Base-by-base conservation (phyloP, 2,329 filamentous ascomycete species). In the Pseudocercospora fijiensis region DNA sequence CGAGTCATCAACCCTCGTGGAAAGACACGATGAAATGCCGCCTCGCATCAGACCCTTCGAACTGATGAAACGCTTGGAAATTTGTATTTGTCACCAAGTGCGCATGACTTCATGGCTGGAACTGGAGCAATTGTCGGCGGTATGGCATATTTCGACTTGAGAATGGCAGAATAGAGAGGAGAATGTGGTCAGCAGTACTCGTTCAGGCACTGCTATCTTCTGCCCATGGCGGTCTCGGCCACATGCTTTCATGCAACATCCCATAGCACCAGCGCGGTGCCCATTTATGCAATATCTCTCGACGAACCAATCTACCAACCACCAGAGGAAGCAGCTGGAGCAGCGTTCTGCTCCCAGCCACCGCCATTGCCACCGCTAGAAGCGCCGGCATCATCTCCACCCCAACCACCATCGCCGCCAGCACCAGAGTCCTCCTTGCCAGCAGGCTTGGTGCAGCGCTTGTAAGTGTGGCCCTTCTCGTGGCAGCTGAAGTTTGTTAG, bases 401-500 rank as follows among this genome's bases (percentile, higher is more conserved):
- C 63, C 43, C 53, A 60, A 22, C 55, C 64, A 59, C 58, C 64
- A 26, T 53, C 65, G 20, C 58, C 62, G 43, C 49, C 63, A 24
- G 60, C 60, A 37, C 57, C 60, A 49, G 58, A 53, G n/a, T 64
- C 37, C 33, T 37, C 13, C 58, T 24, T 57, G 28, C 60, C 51
- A 30, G 61, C 62, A 11, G 67, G 63, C 56, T 72, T 69, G 26
- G 63, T 62, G 69, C 73, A 75, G 20, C 71, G 65, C 61, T 69
- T 70, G 65, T 67, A 71, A 6, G 63, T 63, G 45, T 72, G 71
- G 18, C 70, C 69, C 65, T 71, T 72, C 62, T 73, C 66, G 26
- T 72, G 62, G 67, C 82, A 84, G 71, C 79, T 80, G 49, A 1
- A 53, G 18, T 5, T 4, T 53, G 49, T 53, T 16, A 53, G 49